Percentiles rank a stretch among this genome's conserved stretches.
Conservation (phyloP, 2,329 filamentous ascomycete genomes). For the Ophiocordyceps camponoti-leonardi region DNA sequence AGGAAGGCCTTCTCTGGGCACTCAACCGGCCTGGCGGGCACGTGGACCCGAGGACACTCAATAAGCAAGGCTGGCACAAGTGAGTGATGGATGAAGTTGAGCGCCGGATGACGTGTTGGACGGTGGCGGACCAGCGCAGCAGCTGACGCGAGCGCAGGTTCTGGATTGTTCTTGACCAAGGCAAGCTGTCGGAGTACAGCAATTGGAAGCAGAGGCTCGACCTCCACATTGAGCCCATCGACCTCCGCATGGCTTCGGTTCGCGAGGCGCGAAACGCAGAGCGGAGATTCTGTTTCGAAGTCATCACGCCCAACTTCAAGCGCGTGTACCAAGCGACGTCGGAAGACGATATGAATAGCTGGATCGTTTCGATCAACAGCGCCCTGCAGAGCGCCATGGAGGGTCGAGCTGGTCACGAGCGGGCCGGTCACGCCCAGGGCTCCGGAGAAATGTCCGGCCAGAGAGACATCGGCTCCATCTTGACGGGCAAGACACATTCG, state of each 20-base stretch:
- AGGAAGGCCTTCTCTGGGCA: constrained; percentile 91
- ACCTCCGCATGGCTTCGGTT: constrained; percentile 90
- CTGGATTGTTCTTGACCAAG: constrained; percentile 96
- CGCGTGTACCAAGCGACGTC: constrained; percentile 95
- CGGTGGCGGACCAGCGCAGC: neutral
- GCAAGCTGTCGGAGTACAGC: constrained; percentile 92
- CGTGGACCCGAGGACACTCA: constrained; percentile 84
- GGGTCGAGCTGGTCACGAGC: constrained; percentile 45
- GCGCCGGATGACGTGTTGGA: too few relatives aligned
- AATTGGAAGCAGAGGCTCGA: constrained; percentile 98
- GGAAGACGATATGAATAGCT: constrained; percentile 93
- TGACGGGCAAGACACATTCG: constrained; percentile 81
- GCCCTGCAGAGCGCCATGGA: constrained; percentile 92
- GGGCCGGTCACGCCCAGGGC: constrained; percentile 20
- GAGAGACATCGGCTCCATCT: constrained; percentile 78
- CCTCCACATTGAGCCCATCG: constrained; percentile 94
- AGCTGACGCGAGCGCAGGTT: constrained; percentile 39
- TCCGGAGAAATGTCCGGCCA: constrained; percentile 41
- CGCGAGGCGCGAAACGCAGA: constrained; percentile 90
- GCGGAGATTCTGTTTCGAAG: constrained; percentile 90
- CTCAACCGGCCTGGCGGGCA: constrained; percentile 84
- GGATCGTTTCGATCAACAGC: constrained; percentile 95
- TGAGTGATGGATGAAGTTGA: constrained; percentile 27
- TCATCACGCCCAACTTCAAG: constrained; percentile 92
- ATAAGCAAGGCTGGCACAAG: constrained; percentile 99